A percentile compares a stretch with the other conserved stretches of the same genome.
Conservation (phyloP, 106 monocot species). For the Platanthera zijinensis region DNA sequence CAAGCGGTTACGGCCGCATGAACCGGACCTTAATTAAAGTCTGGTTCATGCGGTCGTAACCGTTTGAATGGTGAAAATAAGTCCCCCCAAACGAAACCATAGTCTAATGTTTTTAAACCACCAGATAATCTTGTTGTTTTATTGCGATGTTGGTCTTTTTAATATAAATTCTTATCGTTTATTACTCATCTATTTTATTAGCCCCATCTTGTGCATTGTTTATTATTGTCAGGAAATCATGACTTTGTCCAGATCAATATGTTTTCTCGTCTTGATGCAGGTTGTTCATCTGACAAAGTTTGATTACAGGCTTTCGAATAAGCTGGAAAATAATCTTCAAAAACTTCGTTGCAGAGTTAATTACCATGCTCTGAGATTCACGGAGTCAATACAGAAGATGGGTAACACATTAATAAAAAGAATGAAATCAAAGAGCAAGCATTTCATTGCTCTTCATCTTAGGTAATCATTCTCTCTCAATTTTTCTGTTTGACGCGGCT, state of each 20-base stretch:
- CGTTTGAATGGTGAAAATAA: too few species aligned
- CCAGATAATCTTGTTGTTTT: too few species aligned
- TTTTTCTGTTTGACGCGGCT: neutral
- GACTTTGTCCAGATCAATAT: neutral
- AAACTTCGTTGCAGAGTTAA: slow-evolving; percentile 76
- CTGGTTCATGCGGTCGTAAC: too few species aligned
- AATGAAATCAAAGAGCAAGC: slow-evolving; percentile 57
- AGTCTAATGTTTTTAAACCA: too few species aligned
- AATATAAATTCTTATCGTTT: neutral
- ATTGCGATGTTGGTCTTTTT: too few species aligned
- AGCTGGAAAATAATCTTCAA: slow-evolving; percentile 62
- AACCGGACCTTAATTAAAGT: too few species aligned
- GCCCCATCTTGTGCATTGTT: neutral
- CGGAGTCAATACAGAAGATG: slow-evolving; percentile 57
- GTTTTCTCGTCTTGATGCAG: slow-evolving; percentile 17
- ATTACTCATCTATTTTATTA: neutral
- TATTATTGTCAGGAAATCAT: neutral
- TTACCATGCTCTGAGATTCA: slow-evolving; percentile 77
- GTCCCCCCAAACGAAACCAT: too few species aligned
- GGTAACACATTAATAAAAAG: slow-evolving; percentile 49
- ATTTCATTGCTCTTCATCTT: slow-evolving; percentile 77
- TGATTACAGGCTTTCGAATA: slow-evolving; percentile 82
- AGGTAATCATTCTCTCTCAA: slow-evolving; percentile 29
- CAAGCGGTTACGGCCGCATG: too few species aligned
- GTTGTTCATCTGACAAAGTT: slow-evolving; percentile 72